These are phyloP conservation scores for Diaporthe velutina DNA, from an alignment of 2,329 filamentous ascomycete genomes.

Conservation along the genomic window DNA sequence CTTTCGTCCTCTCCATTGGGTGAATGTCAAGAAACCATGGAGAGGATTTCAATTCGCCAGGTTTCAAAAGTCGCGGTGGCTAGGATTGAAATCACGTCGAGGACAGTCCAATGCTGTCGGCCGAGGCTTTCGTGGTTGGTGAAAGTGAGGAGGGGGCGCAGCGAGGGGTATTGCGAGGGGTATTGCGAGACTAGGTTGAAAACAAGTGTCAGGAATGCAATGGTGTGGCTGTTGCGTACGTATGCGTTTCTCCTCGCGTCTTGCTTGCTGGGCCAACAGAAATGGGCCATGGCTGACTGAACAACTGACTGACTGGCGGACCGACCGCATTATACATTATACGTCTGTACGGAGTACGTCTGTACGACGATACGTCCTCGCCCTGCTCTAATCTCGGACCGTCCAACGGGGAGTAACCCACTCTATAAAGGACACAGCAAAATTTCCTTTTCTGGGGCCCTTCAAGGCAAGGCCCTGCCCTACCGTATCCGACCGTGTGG, in stretches of 20 bases:
- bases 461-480: background rate
- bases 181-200: slow-evolving; percentile 6
- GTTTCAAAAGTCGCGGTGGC: background rate
- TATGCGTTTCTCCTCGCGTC: background rate
- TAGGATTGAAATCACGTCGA: background rate
- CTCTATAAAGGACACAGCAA: slow-evolving; percentile 5
- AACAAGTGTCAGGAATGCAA: slow-evolving; percentile 1
- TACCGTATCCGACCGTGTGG: slow-evolving; percentile 8
- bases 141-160: background rate
- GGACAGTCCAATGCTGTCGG: background rate
- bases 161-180: background rate
- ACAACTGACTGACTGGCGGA: background rate
- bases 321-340: background rate
- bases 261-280: background rate
- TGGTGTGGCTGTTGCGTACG: slow-evolving; percentile 21
- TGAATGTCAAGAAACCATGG: background rate
- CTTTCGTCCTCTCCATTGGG: background rate
- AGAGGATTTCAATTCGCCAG: background rate
- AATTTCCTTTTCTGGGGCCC: background rate
- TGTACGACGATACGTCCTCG: background rate
- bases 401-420: background rate
- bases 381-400: slow-evolving; percentile 1
- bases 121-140: background rate
- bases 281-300: background rate
- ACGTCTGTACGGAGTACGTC: slow-evolving; percentile 9